These are phyloP conservation scores for Fusarium haematococcum DNA, from an alignment of 2,329 filamentous ascomycete species.

Conservation along the genomic window DNA sequence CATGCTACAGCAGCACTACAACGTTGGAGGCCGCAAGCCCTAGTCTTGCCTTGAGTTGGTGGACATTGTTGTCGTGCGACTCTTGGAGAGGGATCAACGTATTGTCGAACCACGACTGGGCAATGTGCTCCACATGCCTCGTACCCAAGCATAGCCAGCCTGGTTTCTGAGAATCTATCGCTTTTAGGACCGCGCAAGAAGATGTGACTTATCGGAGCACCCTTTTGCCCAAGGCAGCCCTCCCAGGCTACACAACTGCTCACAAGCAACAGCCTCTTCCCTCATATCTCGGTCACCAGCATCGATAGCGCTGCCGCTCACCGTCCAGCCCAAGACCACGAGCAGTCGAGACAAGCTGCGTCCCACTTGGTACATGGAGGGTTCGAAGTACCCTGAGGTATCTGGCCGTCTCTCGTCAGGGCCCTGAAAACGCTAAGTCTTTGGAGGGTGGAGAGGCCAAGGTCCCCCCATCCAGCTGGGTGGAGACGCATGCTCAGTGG, in stretches of 20 bases:
- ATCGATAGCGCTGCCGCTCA: constrained; percentile 32
- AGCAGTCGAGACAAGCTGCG: constrained; percentile 31
- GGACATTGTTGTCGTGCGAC: constrained; percentile 44
- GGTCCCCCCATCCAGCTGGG: constrained; percentile 34
- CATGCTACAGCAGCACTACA: constrained; percentile 44
- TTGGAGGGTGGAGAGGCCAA: constrained; percentile 35
- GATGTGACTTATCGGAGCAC: constrained; percentile 1
- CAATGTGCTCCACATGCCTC: constrained; percentile 34
- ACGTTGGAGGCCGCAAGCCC: constrained; percentile 33
- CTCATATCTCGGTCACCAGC: constrained; percentile 28
- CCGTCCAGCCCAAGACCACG: constrained; percentile 29
- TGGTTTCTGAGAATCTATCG: neutral
- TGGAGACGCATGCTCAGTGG: constrained; percentile 39
- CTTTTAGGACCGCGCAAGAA: neutral
- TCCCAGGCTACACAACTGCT: constrained; percentile 5
- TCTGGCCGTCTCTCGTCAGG: constrained; percentile 25
- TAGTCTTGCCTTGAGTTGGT: constrained; percentile 23
- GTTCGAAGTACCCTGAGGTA: constrained; percentile 42
- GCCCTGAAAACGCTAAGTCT: constrained; percentile 41
- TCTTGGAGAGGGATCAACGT: constrained; percentile 39
- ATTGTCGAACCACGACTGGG: constrained; percentile 43
- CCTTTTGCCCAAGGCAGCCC: neutral
- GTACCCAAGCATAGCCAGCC: constrained; percentile 19
- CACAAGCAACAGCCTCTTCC: constrained; percentile 18
- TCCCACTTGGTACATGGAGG: constrained; percentile 33